Base-by-base conservation (phyloP, 108 stramenopile species). In the Cyclostephanos invisitatus region DNA sequence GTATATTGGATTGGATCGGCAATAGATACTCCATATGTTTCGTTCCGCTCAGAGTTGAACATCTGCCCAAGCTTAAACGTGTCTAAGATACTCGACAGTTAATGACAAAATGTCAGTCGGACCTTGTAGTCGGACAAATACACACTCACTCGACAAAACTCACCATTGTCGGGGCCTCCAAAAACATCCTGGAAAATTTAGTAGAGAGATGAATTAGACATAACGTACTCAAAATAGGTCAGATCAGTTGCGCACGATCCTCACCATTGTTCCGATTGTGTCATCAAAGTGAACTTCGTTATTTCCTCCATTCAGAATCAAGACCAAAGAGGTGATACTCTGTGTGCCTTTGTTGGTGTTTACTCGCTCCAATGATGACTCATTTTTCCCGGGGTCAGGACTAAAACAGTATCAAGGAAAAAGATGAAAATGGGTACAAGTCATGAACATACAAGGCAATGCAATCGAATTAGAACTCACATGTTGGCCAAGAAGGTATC, bases 401-500 rank as follows among this genome's bases (percentile, higher is more conserved):
- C 55, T 56, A 7, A 21, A 42, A 56, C 12, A 56, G 24, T 54
- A 27, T 2, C 55, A 11, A 56, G 28, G 15, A 25, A 56, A 25
- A 25, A 14, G 27, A 28, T 56, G 14, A 56, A 27, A 28, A 56
- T 3, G 28, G 40, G 40, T 9, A 8, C 55, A 56, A 10, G 21
- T 56, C 2, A 27, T 7, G 55, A 24, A 28, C 21, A 28, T 28
- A 56, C 8, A 56, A 25, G 24, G 14, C 25, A 25, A 50, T 25
- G 22, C 24, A 28, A 28, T 56, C 5, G 0, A 0, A 56, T n/a
- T 56, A 28, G 11, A 56, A 56, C 55, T 56, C 55, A 56, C 55
- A 81, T 75, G 37, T 81, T 81, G 44, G 80, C 80, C 48, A 81
- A 51, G 62, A 81, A 81, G 32, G 67, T 81, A n/a, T 64, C 69